Evolutionary conservation across 1,284 basidiomycete species (phyloP).

Genomic region (Trametes versicolor): DNA sequence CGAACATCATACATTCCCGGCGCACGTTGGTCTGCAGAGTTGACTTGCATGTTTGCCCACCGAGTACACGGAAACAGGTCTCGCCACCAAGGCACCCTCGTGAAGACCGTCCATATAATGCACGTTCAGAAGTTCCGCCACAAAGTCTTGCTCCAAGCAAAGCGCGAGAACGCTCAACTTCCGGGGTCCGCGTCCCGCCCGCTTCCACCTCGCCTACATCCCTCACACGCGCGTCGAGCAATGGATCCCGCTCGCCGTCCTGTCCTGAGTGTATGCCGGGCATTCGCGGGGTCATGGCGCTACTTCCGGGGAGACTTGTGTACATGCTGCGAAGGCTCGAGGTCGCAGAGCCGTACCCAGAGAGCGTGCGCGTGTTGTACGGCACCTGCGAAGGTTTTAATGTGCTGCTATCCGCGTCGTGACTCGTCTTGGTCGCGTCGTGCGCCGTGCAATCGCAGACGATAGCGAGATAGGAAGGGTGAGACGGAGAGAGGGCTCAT

Average conservation of each 20-base stretch:
- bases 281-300: constrained; percentile 37
- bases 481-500: neutral
- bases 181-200: constrained; percentile 22
- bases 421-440: constrained; percentile 9
- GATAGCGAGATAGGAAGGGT: constrained; percentile 1
- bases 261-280: constrained; percentile 24
- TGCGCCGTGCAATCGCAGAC: neutral
- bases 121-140: neutral
- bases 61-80: no score
- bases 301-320: constrained; percentile 26
- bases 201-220: constrained; percentile 34
- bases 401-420: constrained; percentile 1
- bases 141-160: neutral
- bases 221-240: constrained; percentile 30
- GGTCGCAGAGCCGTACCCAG: constrained; percentile 24
- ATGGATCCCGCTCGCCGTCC: constrained; percentile 35
- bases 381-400: constrained; percentile 1
- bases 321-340: constrained; percentile 21
- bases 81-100: no score
- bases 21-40: no score
- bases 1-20: no score
- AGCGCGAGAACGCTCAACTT: constrained; percentile 20
- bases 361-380: constrained; percentile 24
- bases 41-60: no score
- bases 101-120: no score